A percentile compares a stretch with the other conserved stretches of the same genome.
phyloP scores from a whole-genome alignment of 805 yeast genomes.

The Komagataella ulmi region DNA sequence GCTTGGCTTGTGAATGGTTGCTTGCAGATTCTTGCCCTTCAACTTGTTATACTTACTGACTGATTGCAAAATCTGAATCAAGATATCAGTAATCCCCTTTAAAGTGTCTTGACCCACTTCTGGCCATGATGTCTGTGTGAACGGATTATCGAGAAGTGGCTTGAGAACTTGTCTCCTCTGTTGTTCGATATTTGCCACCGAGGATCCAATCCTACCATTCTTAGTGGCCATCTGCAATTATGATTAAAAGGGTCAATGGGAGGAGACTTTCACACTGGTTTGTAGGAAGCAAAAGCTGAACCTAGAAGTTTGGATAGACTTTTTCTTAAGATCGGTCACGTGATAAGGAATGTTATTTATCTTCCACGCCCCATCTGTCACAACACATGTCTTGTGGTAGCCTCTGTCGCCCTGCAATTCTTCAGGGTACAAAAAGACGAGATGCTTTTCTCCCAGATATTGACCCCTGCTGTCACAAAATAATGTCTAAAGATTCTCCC shows the following conservation, averaged over 20 bases:
- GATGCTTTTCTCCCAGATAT: neutral
- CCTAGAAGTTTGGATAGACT: neutral
- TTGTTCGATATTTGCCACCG: conserved; percentile 35
- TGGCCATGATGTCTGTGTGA: conserved; percentile 32
- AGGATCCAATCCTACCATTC: conserved; percentile 6
- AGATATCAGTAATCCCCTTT: conserved; percentile 15
- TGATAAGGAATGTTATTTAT: neutral
- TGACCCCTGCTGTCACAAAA: neutral
- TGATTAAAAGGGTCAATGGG: neutral
- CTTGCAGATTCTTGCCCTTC: conserved; percentile 1
- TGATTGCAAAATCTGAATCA: conserved; percentile 13
- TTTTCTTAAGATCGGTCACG: neutral
- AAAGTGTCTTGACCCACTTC: conserved; percentile 19
- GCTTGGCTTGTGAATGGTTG: conserved; percentile 13
- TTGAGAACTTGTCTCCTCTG: conserved; percentile 44
- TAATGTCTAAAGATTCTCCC: neutral
- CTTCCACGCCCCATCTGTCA: neutral
- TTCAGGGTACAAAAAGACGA: neutral
- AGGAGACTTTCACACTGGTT: neutral
- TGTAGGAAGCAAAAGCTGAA: neutral
- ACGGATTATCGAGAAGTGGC: conserved; percentile 55
- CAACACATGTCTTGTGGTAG: neutral
- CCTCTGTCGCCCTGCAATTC: neutral
- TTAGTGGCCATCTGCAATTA: neutral
- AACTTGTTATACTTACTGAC: conserved; percentile 12